These are phyloP conservation scores for Pyrenochaeta sp. DNA, from an alignment of 2,329 filamentous ascomycete species.

Conservation along the genomic window DNA sequence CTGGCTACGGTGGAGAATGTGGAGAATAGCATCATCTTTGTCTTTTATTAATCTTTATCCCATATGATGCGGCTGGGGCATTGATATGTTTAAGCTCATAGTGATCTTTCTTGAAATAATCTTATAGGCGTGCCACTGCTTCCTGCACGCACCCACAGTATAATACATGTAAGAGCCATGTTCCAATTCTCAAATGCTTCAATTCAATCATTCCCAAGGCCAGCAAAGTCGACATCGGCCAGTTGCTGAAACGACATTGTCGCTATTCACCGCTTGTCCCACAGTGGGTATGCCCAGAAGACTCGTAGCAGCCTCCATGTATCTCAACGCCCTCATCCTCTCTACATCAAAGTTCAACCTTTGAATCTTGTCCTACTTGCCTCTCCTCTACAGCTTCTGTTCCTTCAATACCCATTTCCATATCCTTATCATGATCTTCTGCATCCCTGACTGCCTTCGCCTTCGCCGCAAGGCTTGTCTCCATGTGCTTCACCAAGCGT, in stretches of 20 bases:
- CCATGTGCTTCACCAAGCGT: constrained; percentile 1
- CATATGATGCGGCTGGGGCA: no score
- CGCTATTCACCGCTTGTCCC: not conserved
- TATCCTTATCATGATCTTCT: not conserved
- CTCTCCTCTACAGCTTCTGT: not conserved
- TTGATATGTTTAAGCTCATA: no score
- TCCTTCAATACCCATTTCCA: no score
- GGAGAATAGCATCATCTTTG: no score
- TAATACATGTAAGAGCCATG: not conserved
- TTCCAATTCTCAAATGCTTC: not conserved
- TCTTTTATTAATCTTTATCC: no score
- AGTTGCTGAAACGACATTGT: not conserved
- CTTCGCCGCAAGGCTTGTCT: constrained; percentile 9
- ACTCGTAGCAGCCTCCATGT: constrained; percentile 3
- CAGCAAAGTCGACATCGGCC: not conserved
- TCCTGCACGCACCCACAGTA: no score
- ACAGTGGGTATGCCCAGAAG: constrained; percentile 5
- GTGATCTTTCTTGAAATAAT: no score
- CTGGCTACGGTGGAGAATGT: no score
- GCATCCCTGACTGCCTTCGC: constrained; percentile 25
- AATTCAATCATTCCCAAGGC: not conserved
- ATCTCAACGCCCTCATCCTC: not conserved
- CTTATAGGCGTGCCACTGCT: no score
- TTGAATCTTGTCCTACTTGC: not conserved
- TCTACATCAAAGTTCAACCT: not conserved